Conservation (phyloP, 164 flowering plant genomes). For the Vitis riparia region DNA sequence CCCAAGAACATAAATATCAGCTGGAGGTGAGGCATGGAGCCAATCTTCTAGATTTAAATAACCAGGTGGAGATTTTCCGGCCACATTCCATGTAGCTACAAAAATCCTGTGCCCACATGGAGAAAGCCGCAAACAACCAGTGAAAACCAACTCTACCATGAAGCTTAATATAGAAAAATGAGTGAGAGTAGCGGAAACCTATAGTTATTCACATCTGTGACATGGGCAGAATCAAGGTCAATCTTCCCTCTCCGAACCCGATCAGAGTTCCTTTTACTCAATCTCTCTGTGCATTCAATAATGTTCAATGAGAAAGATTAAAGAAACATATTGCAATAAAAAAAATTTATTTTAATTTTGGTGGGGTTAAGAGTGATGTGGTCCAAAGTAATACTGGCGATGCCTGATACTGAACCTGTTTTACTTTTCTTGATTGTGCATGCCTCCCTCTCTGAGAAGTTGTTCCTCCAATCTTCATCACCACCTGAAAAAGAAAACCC, state of each 20-base stretch:
- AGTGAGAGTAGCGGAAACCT: conserved; percentile 36
- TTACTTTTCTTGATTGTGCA: conserved; percentile 91
- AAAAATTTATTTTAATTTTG: background rate
- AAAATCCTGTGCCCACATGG: conserved; percentile 54
- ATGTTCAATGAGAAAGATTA: background rate
- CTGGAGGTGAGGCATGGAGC: conserved; percentile 96
- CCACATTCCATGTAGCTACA: conserved; percentile 99
- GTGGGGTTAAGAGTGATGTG: conserved; percentile 24
- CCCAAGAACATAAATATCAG: conserved; percentile 99
- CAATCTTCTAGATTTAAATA: conserved; percentile 85
- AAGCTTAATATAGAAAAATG: background rate
- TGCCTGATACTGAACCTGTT: conserved; percentile 68
- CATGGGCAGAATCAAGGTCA: conserved; percentile 65
- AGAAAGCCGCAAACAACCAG: conserved; percentile 3
- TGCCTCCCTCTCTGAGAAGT: conserved; percentile 61
- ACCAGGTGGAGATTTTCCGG: conserved; percentile 93
- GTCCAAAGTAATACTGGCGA: conserved; percentile 39
- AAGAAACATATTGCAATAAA: background rate
- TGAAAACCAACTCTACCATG: conserved; percentile 6
- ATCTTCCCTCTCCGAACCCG: conserved; percentile 60
- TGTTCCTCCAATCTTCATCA: conserved; percentile 83
- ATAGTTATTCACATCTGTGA: conserved; percentile 75
- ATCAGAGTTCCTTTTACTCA: conserved; percentile 49
- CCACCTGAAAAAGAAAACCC: conserved; percentile 62
- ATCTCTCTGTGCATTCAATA: conserved; percentile 50